Base-by-base conservation (phyloP, 2,329 filamentous ascomycete genomes). In the Arachnopeziza araneosa region DNA sequence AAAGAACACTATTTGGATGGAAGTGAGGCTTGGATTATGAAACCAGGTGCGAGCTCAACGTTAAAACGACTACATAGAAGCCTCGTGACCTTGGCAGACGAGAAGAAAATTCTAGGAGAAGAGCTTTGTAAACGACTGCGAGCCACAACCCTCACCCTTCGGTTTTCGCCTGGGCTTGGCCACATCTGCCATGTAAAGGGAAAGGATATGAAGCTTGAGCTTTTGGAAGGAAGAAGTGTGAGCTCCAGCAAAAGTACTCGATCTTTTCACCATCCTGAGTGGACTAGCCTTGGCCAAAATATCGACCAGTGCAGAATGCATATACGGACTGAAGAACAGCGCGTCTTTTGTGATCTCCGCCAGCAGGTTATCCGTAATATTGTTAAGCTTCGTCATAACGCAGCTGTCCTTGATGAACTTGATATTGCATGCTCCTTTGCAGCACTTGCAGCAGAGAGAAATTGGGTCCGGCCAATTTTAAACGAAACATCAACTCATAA, bases 111-210 rank as follows among this genome's bases (percentile, higher is more conserved):
- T 1, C 78, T 98, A 3, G 83, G 82, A 10, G 77, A 83, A 21
- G 75, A 75, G 4, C 79, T 98, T 23, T 84, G 86, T 57, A 73
- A 81, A 14, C 79, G 83, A 5, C 79, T 93, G 51, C 74, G 75
- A 60, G 85, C 86, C 12, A 74, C 84, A 6, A 87, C 82, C 60
- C 80, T 98, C 51, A 89, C 86, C 0, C 81, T 99, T 22, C 90
- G 88, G 68, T 98, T 92, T 89, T 91, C 88, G 1, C 89, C 93
- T 0, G 88, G 87, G 17, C 81, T 96, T 1, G 93, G 95, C 9
- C 91, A 99, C 72, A 90, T 96, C 69, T 93, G 90, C 68, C 93
- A 98, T 72, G 83, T 98, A 68, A 95, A 88, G 74, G 91, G 91
- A 36, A 93, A 89, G 72, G 89, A 95, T 68, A 78, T 83, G 9